Evolutionary conservation across 2,329 filamentous ascomycete species (phyloP), one percentile per base, ranked within the genome.

Genomic region (Diaporthe helianthi): DNA sequence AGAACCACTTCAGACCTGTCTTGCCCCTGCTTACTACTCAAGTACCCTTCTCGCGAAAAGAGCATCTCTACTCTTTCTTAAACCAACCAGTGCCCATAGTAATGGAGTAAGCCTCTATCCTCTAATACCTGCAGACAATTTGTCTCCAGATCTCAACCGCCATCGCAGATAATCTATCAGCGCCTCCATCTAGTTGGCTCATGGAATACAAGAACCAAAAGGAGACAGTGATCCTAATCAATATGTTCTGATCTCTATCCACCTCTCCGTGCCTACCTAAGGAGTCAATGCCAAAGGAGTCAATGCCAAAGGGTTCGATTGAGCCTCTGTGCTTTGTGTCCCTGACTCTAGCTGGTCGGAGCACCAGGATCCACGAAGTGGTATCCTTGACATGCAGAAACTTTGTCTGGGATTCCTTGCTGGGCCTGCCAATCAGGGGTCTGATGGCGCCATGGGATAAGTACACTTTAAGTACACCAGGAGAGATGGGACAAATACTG

Each of bases 61-160:
- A 69, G 49, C 31, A 19, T 33, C 33, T 46, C 60, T 13, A 69
- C 19, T 41, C 49, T 65, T 17, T 69, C 51, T 26, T 66, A 44
- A 4, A 55, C 12, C 67, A 51, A 69, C 31, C 52, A 69, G 44
- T 69, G 60, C 5, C 60, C 60, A 4, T 51, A 69, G 7, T 3
- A 26, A 9, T 65, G 51, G 15, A 69, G 61, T 22, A 69, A 29
- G 36, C 67, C 60, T 15, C 51, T 60, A 4, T 26, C 53, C 49
- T 60, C 71, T 65, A 79, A 29, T n/a, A 79, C 74, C 0, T 73
- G 77, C 19, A 71, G 3, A 0, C 75, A 75, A 44, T 72, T 75
- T 17, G 76, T 74, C 44, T 78, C 75, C 1, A 76, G 73, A 54
- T 79, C 78, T 76, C 76, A 79, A 0, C 22, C 41, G 64, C 79